Evolutionary conservation across 1,284 basidiomycete genomes (phyloP).

Genomic region (Exobasidium rhododendri): DNA sequence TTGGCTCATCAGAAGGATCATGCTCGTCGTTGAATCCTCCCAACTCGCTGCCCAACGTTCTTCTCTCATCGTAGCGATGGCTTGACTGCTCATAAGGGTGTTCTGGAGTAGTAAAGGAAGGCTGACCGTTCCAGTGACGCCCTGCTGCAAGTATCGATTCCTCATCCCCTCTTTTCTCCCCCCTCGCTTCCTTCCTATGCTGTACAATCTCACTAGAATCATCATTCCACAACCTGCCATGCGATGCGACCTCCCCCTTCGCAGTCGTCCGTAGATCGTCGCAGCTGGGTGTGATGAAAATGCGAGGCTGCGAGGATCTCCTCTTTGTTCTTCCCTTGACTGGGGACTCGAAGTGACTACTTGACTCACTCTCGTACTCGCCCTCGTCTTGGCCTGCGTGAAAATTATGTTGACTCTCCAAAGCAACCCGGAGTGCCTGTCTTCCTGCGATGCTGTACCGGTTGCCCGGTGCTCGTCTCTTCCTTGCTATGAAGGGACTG

Average conservation of each 20-base stretch:
- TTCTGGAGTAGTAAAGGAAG: not conserved
- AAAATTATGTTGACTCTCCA: conserved; percentile 12
- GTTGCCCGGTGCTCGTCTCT: conserved; percentile 35
- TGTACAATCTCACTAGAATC: not conserved
- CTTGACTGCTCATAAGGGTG: not conserved
- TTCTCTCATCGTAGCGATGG: too few relatives aligned
- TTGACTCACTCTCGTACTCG: not conserved
- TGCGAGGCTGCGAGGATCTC: conserved; percentile 24
- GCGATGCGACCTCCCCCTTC: conserved; percentile 23
- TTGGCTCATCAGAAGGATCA: not conserved
- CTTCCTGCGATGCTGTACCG: conserved; percentile 38
- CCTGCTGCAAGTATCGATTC: not conserved
- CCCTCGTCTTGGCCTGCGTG: not conserved
- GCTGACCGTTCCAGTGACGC: not conserved
- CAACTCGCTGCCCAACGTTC: conserved; percentile 35
- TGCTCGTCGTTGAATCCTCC: conserved; percentile 35
- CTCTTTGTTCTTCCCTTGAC: not conserved
- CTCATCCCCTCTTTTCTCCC: not conserved
- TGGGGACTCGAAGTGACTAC: conserved; percentile 24
- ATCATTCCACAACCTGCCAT: conserved; percentile 24
- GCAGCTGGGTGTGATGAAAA: conserved; percentile 45
- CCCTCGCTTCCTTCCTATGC: too few relatives aligned
- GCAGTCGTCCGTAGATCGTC: conserved; percentile 37
- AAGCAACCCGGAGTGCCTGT: conserved; percentile 32
- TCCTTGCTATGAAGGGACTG: not conserved